phyloP scores from a whole-genome alignment of 2,329 filamentous ascomycete species.

The Cucurbitaria berberidis region DNA sequence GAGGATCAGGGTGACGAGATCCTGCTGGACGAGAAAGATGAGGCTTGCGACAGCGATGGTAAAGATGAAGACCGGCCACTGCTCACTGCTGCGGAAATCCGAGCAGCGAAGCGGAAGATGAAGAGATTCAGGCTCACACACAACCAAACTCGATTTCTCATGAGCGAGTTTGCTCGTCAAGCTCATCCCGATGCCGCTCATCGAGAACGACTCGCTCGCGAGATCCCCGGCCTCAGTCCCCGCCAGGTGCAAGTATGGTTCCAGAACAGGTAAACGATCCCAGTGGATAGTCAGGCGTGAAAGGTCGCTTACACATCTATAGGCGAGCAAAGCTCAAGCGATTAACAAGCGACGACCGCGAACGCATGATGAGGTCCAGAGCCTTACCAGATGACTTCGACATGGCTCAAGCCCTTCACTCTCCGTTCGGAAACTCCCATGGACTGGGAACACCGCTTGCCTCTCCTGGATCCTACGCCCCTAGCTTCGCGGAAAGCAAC shows the following conservation, averaged over 20 bases:
- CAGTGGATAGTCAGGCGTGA: background rate
- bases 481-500: slow-evolving; percentile 58
- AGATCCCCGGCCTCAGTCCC: slow-evolving; percentile 90
- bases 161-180: slow-evolving; percentile 96
- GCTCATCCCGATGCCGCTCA: slow-evolving; percentile 93
- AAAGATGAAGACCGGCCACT: slow-evolving; percentile 45
- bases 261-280: slow-evolving; percentile 80
- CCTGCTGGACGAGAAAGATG: slow-evolving; percentile 50
- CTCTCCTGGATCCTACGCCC: slow-evolving; percentile 52
- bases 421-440: slow-evolving; percentile 56
- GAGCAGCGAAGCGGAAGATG: slow-evolving; percentile 62
- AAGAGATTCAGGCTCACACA: slow-evolving; percentile 90
- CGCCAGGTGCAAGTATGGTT: slow-evolving; percentile 98
- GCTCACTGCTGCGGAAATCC: slow-evolving; percentile 56
- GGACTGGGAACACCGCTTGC: slow-evolving; percentile 57
- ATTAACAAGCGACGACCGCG: slow-evolving; percentile 65
- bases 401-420: slow-evolving; percentile 64
- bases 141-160: slow-evolving; percentile 94
- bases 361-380: slow-evolving; percentile 66
- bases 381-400: slow-evolving; percentile 66
- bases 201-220: slow-evolving; percentile 81
- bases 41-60: slow-evolving; percentile 32
- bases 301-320: slow-evolving; percentile 20
- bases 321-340: slow-evolving; percentile 68
- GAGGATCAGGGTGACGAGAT: slow-evolving; percentile 49